A percentile compares a stretch with the other conserved stretches of the same genome.
phyloP scores from a whole-genome alignment of 176 grass and related monocot species.

The Eragrostis nindensis region DNA sequence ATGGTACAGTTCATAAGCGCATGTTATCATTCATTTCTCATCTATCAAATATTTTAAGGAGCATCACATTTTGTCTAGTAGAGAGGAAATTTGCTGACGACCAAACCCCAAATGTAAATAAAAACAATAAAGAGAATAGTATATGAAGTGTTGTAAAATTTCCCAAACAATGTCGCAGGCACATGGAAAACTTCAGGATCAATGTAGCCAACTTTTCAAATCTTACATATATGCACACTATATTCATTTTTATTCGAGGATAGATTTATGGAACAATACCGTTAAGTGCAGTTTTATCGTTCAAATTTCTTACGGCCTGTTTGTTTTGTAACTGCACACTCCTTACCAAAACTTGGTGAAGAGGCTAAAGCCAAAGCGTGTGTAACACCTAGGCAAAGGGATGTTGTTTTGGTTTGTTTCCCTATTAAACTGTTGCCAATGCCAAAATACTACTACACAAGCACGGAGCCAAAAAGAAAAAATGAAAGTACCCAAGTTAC shows the following conservation, averaged over 20 bases:
- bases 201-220: background rate
- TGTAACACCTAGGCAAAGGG: too few relatives aligned
- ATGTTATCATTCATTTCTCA: slow-evolving; percentile 23
- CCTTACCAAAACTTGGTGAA: too few relatives aligned
- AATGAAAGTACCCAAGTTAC: background rate
- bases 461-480: background rate
- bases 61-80: background rate
- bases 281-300: background rate
- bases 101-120: background rate
- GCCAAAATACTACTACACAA: too few relatives aligned
- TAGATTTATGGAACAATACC: slow-evolving; percentile 1
- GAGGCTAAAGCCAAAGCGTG: too few relatives aligned
- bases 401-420: too few relatives aligned
- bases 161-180: background rate
- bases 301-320: too few relatives aligned
- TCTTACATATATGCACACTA: background rate
- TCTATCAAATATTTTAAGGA: background rate
- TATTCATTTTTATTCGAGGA: background rate
- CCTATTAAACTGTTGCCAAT: too few relatives aligned
- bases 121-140: background rate
- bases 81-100: background rate
- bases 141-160: background rate
- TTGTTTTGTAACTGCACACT: too few relatives aligned
- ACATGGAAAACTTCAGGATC: slow-evolving; percentile 18
- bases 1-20: slow-evolving; percentile 42